Evolutionary conservation across 75 land plant species (phyloP), one percentile per base, ranked within the genome.

Genomic region (Pinus taeda): DNA sequence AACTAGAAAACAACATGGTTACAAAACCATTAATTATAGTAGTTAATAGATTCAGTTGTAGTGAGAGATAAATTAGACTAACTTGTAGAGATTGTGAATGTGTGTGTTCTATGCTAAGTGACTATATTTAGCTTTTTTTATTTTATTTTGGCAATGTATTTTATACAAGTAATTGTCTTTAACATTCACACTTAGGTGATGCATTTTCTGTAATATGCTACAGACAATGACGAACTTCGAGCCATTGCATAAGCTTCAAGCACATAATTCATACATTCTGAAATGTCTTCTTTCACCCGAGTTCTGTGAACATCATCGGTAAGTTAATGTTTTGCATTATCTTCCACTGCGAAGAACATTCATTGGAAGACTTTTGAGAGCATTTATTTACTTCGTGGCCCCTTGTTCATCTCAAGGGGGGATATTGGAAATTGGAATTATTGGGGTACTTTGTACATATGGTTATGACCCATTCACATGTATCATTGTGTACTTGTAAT

Each of bases 231-330:
- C 98, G n/a, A 94, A 95, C 77, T 97, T 97, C 79, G 95, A 97
- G 79, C 99, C 99, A 3, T 84, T 95, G 60, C 99, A 97, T 71
- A 97, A 89, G 77, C 89, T 97, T 21, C 90, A 97, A 82, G 99
- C 99, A 62, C 99, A 97, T 77, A 78, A 91, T 76, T 86, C 80
- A 45, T 97, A 95, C 77, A 95, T 97, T 14, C 85, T 97, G 26
- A 97, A 97, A 76, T 97, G 99, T 78, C 88, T 97, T n/a, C 90
- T 97, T 57, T 97, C 99, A n/a, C 99, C 99, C 37, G 99, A 97
- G 80, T 89, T 85, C 42, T 95, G 98, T 84, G 99, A 97, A 42
- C 90, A 93, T 57, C 81, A 91, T 15, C 78, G 93, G 83, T 79
- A 79, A 49, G 53, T 21, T 30, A 3, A 18, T 42, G 12, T 42